Conservation (phyloP, 2,329 filamentous ascomycete species). For the Neofusicoccum ribis region DNA sequence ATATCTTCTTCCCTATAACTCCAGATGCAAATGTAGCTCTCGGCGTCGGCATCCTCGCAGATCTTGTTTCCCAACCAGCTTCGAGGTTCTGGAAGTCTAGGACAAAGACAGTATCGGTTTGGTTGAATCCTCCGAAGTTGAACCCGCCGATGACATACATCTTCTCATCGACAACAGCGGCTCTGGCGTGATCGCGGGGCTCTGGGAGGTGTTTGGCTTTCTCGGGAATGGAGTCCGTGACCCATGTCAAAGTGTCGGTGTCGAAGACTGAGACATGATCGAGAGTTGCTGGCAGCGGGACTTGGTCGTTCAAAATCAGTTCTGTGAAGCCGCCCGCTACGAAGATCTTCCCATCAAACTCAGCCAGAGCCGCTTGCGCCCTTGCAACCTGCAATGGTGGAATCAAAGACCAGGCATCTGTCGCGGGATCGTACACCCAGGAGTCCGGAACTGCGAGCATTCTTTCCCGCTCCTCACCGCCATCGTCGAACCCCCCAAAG, state of each 20-base stretch:
- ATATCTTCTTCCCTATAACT: too few relatives aligned
- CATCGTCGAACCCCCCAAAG: conserved; percentile 27
- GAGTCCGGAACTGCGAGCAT: background rate
- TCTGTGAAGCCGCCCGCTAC: background rate
- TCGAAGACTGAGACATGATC: background rate
- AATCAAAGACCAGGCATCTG: background rate
- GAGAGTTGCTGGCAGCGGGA: background rate
- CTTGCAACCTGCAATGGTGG: background rate
- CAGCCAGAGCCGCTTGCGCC: background rate
- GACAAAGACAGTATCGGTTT: too few relatives aligned
- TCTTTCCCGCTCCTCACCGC: background rate
- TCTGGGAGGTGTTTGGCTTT: too few relatives aligned
- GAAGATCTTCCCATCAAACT: background rate
- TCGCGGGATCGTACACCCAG: background rate
- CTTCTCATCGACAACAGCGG: too few relatives aligned
- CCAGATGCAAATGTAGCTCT: too few relatives aligned
- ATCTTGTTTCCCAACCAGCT: too few relatives aligned
- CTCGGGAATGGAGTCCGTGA: too few relatives aligned
- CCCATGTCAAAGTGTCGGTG: background rate
- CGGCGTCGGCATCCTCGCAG: too few relatives aligned
- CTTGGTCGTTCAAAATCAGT: background rate
- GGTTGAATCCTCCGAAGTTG: too few relatives aligned
- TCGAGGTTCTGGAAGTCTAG: too few relatives aligned
- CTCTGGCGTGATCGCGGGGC: too few relatives aligned
- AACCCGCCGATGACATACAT: too few relatives aligned